Evolutionary conservation across 805 yeast species (phyloP).

Genomic region (Lipomyces yamadae): DNA sequence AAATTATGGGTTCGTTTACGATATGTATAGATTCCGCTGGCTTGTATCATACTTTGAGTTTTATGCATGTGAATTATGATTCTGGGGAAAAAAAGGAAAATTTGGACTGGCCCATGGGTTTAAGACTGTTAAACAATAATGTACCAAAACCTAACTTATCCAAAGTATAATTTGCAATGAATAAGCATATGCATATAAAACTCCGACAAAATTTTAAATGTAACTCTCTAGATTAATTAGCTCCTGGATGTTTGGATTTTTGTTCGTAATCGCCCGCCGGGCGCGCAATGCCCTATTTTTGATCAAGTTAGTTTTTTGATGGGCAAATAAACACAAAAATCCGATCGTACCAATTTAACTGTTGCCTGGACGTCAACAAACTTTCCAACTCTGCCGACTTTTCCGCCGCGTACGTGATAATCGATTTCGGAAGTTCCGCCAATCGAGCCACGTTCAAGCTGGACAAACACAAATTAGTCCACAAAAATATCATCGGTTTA

Average conservation of each 20-base stretch:
- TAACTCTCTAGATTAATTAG: constrained; percentile 1
- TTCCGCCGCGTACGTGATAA: constrained; percentile 33
- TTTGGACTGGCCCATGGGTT: background rate
- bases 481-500: too few species aligned
- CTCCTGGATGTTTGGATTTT: constrained; percentile 1
- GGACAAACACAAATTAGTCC: background rate
- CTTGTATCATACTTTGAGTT: background rate
- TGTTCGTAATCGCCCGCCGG: constrained; percentile 8
- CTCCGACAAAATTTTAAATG: background rate
- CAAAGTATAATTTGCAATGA: too few species aligned
- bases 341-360: background rate
- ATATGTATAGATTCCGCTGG: background rate
- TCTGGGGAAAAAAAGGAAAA: background rate
- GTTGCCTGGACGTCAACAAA: background rate
- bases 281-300: constrained; percentile 15
- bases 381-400: constrained; percentile 19
- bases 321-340: background rate
- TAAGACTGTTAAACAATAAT: background rate
- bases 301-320: background rate
- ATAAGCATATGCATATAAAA: too few species aligned
- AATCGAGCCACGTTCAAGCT: constrained; percentile 75
- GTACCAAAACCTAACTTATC: too few species aligned
- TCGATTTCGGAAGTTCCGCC: constrained; percentile 56
- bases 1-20: background rate
- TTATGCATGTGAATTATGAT: background rate